Evolutionary conservation across 2,329 filamentous ascomycete genomes (phyloP).

Genomic region (Apiospora arundinis): DNA sequence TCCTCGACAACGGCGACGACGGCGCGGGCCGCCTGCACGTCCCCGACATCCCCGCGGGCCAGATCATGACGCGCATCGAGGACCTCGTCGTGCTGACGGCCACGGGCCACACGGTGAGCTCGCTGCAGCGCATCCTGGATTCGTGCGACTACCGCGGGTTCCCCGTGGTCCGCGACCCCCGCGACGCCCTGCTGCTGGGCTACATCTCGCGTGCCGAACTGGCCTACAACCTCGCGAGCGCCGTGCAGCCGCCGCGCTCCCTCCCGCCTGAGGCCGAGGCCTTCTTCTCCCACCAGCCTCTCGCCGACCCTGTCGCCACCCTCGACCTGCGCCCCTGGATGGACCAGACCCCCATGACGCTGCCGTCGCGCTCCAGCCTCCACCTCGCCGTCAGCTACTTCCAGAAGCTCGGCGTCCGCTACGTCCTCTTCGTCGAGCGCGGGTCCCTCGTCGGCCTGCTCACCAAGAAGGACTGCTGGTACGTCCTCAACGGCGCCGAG

Average conservation of each 20-base stretch:
- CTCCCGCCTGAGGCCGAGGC: conserved; percentile 76
- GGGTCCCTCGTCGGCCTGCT: conserved; percentile 84
- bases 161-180: conserved; percentile 81
- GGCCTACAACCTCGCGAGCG: conserved; percentile 76
- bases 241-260: conserved; percentile 59
- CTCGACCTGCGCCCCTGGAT: conserved; percentile 96
- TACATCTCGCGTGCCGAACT: conserved; percentile 95
- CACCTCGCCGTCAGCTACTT: conserved; percentile 93
- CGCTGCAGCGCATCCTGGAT: conserved; percentile 72
- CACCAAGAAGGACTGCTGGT: conserved; percentile 98
- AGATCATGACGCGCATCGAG: conserved; percentile 92
- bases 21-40: conserved; percentile 51
- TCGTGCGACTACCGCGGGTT: conserved; percentile 87
- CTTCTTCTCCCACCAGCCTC: conserved; percentile 83
- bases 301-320: conserved; percentile 77
- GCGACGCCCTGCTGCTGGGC: conserved; percentile 80
- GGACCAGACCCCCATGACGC: conserved; percentile 95
- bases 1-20: conserved; percentile 90
- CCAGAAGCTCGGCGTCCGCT: conserved; percentile 89
- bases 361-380: conserved; percentile 77
- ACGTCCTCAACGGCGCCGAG: conserved; percentile 81
- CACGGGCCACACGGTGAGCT: conserved; percentile 84
- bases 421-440: conserved; percentile 85
- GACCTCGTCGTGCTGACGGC: conserved; percentile 89
- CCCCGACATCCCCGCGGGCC: conserved; percentile 83